These are phyloP conservation scores for Trichocladium uniseriatum DNA, from an alignment of 495 filamentous ascomycete genomes.

Conservation along the genomic window DNA sequence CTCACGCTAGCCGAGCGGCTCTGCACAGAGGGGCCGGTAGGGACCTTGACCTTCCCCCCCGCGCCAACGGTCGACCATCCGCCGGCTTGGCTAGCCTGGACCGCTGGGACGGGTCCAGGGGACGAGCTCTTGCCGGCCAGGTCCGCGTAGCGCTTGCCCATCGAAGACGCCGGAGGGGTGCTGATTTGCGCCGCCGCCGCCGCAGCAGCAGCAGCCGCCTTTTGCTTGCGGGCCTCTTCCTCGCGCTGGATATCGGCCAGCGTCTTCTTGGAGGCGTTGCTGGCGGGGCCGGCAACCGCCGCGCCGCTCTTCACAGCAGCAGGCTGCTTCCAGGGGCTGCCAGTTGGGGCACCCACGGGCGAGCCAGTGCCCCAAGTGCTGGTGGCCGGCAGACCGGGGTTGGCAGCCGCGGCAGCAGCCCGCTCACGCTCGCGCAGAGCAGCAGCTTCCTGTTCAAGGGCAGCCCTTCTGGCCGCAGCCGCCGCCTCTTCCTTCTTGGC, in stretches of 20 bases:
- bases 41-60: slow-evolving; percentile 76
- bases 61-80: slow-evolving; percentile 98
- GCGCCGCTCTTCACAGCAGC: slow-evolving; percentile 28
- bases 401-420: slow-evolving; percentile 44
- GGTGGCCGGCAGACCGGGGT: slow-evolving; percentile 70
- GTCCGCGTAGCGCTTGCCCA: slow-evolving; percentile 88
- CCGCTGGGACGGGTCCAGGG: slow-evolving; percentile 9
- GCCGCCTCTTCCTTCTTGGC: slow-evolving; percentile 80
- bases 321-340: slow-evolving; percentile 56
- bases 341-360: slow-evolving; percentile 39
- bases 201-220: slow-evolving; percentile 48
- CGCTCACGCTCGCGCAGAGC: slow-evolving; percentile 47
- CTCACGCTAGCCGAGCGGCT: slow-evolving; percentile 48
- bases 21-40: slow-evolving; percentile 48
- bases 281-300: slow-evolving; percentile 29
- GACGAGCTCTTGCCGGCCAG: slow-evolving; percentile 65
- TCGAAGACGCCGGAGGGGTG: slow-evolving; percentile 37
- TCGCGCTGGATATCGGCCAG: slow-evolving; percentile 94
- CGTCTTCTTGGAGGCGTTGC: slow-evolving; percentile 64
- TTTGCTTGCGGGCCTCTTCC: slow-evolving; percentile 83
- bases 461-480: slow-evolving; percentile 66
- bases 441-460: slow-evolving; percentile 67
- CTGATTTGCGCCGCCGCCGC: slow-evolving; percentile 33
- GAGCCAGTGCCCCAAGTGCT: slow-evolving; percentile 88
- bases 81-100: slow-evolving; percentile 33